Evolutionary conservation across 2,329 filamentous ascomycete species (phyloP).

Genomic region (Cytospora piceicola): DNA sequence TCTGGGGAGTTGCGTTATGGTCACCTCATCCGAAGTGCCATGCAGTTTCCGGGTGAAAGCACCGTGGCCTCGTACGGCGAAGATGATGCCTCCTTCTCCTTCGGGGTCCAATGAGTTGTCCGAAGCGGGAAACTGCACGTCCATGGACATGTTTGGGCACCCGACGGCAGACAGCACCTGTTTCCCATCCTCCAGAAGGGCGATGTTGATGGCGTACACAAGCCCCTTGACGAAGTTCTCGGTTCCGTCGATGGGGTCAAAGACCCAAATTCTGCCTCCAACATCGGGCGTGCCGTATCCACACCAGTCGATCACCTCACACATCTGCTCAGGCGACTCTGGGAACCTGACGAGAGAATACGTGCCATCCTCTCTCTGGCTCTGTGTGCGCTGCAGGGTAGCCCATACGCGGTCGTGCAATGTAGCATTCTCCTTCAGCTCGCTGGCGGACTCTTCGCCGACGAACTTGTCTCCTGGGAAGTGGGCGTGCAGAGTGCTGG

Average conservation of each 20-base stretch:
- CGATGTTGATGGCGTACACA: conserved; percentile 62
- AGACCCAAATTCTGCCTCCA: conserved; percentile 56
- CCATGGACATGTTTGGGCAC: conserved; percentile 44
- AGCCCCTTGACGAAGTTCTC: conserved; percentile 58
- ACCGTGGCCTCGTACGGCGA: conserved; percentile 53
- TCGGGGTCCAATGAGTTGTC: conserved; percentile 51
- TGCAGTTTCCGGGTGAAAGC: conserved; percentile 50
- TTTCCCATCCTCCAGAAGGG: conserved; percentile 53
- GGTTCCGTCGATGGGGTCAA: conserved; percentile 65
- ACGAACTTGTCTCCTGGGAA: conserved; percentile 59
- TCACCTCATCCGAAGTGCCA: conserved; percentile 32
- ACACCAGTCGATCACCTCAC: conserved; percentile 58
- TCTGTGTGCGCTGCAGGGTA: conserved; percentile 16
- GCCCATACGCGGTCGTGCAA: conserved; percentile 54
- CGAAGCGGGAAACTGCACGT: conserved; percentile 44
- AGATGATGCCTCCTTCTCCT: conserved; percentile 54
- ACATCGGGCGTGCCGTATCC: conserved; percentile 44
- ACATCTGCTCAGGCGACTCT: conserved; percentile 49
- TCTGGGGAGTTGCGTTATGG: conserved; percentile 41
- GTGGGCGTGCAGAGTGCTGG: conserved; percentile 51
- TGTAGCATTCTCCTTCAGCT: conserved; percentile 47
- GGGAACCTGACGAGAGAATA: conserved; percentile 40
- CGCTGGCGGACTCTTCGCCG: conserved; percentile 58
- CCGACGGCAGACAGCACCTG: conserved; percentile 56
- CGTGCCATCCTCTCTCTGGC: conserved; percentile 28